phyloP scores from a whole-genome alignment of 495 filamentous ascomycete species.

The Annulohypoxylon stygium region DNA sequence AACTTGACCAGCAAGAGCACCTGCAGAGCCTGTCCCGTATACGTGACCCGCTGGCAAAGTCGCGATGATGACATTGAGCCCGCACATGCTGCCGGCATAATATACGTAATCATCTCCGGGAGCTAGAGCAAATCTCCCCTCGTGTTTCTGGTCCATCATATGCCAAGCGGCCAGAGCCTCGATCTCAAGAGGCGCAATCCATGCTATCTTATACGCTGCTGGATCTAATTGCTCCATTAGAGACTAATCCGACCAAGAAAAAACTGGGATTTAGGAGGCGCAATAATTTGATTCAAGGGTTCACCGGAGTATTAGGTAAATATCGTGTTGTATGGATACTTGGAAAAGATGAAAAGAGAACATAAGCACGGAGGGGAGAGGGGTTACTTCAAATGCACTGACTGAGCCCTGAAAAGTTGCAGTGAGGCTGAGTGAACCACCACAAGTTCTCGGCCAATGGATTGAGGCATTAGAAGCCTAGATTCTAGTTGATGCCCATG shows the following conservation, averaged over 20 bases:
- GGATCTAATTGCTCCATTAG: background rate
- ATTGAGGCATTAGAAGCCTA: background rate
- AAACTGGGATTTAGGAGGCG: background rate
- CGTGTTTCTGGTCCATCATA: background rate
- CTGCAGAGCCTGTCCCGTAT: background rate
- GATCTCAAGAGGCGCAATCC: background rate
- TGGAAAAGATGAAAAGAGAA: background rate
- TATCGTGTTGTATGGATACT: background rate
- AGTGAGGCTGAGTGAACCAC: background rate
- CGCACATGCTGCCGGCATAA: background rate
- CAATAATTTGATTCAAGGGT: background rate
- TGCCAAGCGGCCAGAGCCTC: conserved; percentile 2
- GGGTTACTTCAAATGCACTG: too few relatives aligned
- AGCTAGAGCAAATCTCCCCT: background rate
- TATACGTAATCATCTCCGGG: background rate
- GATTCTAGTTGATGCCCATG: too few relatives aligned
- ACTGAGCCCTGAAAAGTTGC: background rate
- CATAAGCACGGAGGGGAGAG: too few relatives aligned
- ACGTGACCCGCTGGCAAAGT: background rate
- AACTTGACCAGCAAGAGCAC: background rate
- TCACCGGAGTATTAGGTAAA: background rate
- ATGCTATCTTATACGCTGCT: background rate
- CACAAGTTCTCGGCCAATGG: background rate
- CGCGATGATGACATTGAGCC: background rate
- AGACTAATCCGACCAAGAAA: background rate